A percentile compares a stretch with the other conserved stretches of the same genome.
phyloP scores from a whole-genome alignment of 805 yeast genomes.

The Starmerella floris region DNA sequence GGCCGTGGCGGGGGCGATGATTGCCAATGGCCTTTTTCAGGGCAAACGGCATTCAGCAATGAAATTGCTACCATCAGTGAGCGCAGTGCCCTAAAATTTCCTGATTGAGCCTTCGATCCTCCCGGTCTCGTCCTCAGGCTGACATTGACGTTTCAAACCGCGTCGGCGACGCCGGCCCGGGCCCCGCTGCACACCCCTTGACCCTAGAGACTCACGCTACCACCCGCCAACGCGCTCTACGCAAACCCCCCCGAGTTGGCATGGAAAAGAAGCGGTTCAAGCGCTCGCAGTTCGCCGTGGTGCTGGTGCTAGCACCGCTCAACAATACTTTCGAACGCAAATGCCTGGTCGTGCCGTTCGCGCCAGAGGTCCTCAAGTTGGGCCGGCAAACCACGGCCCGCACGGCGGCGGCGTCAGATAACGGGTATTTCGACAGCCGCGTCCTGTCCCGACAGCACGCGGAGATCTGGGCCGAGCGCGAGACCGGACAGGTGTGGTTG shows the following conservation, averaged over 20 bases:
- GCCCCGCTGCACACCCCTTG: too few species aligned
- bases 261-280: slow-evolving; percentile 10
- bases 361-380: slow-evolving; percentile 70
- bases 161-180: too few species aligned
- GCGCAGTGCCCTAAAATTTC: too few species aligned
- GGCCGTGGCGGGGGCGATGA: too few species aligned
- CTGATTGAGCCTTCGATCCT: too few species aligned
- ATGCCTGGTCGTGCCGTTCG: slow-evolving; percentile 61
- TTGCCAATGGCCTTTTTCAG: too few species aligned
- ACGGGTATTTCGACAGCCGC: slow-evolving; percentile 89
- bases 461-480: slow-evolving; percentile 60
- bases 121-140: too few species aligned
- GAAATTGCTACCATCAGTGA: too few species aligned
- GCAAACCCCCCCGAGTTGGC: background rate
- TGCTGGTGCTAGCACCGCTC: slow-evolving; percentile 59
- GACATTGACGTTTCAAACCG: too few species aligned
- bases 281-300: slow-evolving; percentile 29
- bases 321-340: slow-evolving; percentile 76
- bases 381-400: slow-evolving; percentile 69
- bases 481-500: slow-evolving; percentile 52
- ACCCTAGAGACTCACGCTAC: too few species aligned
- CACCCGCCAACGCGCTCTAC: background rate
- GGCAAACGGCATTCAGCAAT: too few species aligned
- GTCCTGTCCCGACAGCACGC: slow-evolving; percentile 93
- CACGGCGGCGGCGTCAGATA: slow-evolving; percentile 46